These are phyloP conservation scores for Hericium erinaceus DNA, from an alignment of 768 basidiomycete genomes.

Conservation along the genomic window DNA sequence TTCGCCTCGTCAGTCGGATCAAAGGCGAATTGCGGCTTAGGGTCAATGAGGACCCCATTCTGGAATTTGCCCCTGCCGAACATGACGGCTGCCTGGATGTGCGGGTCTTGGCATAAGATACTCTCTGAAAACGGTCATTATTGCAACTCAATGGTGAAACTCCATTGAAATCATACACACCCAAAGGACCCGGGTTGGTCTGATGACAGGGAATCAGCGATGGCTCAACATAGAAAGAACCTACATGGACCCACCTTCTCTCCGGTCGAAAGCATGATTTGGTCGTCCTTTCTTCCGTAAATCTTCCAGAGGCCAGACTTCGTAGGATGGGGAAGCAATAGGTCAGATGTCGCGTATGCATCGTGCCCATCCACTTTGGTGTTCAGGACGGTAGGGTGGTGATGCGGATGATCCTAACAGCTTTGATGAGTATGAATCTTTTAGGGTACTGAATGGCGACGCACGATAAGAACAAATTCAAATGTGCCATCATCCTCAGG, in stretches of 20 bases:
- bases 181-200: constrained; percentile 25
- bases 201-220: not conserved
- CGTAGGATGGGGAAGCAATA: constrained; percentile 35
- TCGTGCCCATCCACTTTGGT: constrained; percentile 24
- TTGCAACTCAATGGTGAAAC: constrained; percentile 29
- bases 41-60: constrained; percentile 26
- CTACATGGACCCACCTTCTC: constrained; percentile 16
- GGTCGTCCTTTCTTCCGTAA: constrained; percentile 20
- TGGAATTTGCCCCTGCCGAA: constrained; percentile 25
- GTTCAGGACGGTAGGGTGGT: constrained; percentile 23
- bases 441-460: not conserved
- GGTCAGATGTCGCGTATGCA: constrained; percentile 35
- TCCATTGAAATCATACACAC: constrained; percentile 29
- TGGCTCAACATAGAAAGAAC: not conserved
- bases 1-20: constrained; percentile 17
- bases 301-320: constrained; percentile 27
- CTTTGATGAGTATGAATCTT: not conserved
- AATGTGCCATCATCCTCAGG: constrained; percentile 15
- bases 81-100: constrained; percentile 21
- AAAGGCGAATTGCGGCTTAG: constrained; percentile 16
- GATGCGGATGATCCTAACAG: constrained; percentile 13
- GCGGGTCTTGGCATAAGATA: constrained; percentile 24
- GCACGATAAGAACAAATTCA: constrained; percentile 16
- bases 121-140: constrained; percentile 24
- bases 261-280: constrained; percentile 23